phyloP scores from a whole-genome alignment of 176 grass and related monocot genomes.

The Rhipidocladum racemiflorum region DNA sequence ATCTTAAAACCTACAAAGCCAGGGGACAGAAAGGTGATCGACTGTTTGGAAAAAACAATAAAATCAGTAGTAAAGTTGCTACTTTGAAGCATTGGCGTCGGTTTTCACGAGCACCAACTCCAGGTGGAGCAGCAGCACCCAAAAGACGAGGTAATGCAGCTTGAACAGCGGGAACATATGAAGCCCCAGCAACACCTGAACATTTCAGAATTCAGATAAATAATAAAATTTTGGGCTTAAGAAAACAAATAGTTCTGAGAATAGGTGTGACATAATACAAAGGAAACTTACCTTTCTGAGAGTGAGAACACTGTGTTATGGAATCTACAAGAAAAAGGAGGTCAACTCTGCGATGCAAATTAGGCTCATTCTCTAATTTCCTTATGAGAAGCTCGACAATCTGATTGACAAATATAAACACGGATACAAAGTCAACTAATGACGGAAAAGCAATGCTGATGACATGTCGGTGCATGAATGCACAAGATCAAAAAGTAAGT shows the following conservation, averaged over 20 bases:
- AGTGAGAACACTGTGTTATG: conserved; percentile 91
- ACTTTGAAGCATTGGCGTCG: conserved; percentile 96
- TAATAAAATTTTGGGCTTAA: conserved; percentile 32
- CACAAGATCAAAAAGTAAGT: background rate
- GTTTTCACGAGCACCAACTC: conserved; percentile 85
- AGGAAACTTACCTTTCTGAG: conserved; percentile 68
- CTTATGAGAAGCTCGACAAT: conserved; percentile 85
- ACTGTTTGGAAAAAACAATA: conserved; percentile 9
- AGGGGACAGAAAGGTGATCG: background rate
- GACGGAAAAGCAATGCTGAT: conserved; percentile 25
- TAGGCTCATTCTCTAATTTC: conserved; percentile 83
- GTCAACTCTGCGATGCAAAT: conserved; percentile 84
- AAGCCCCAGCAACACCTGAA: conserved; percentile 71
- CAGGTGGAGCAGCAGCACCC: conserved; percentile 82
- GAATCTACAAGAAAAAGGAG: conserved; percentile 96
- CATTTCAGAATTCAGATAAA: conserved; percentile 37
- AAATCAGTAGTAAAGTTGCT: conserved; percentile 18
- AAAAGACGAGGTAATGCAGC: conserved; percentile 81
- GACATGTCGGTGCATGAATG: background rate
- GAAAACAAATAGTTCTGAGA: conserved; percentile 35
- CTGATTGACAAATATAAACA: conserved; percentile 48
- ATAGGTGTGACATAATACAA: conserved; percentile 10
- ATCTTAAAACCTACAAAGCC: conserved; percentile 74
- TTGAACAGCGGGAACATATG: conserved; percentile 79
- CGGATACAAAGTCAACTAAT: background rate